Base-by-base conservation (phyloP, 1,139 yeast genomes). In the Yamadazyma jaroonii region DNA sequence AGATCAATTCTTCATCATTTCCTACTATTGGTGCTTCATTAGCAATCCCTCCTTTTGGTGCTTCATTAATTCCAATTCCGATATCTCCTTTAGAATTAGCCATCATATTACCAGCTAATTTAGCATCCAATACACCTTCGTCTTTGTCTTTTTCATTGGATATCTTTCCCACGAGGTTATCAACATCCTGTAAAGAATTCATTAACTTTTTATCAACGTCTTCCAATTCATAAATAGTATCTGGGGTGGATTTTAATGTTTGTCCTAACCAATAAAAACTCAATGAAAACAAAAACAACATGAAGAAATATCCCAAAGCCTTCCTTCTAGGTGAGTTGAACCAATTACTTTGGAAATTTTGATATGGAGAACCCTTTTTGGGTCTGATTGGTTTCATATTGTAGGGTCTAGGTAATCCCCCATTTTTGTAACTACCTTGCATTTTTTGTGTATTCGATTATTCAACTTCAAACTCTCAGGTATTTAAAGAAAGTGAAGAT, bases 21-120 rank as follows among this genome's bases (percentile, higher is more conserved):
- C 75, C 76, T 2, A 70, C 76, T 2, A 68, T 44, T 9, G 72
- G 67, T 1, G 68, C 76, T 45, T 71, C 77, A 48, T 71, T 71
- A 28, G 75, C 77, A 36, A 69, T 58, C 2, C 77, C 77, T 3
- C 77, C 77, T 48, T 67, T 70, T n/a, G 77, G 76, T 3, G 77
- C 77, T 44, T 71, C 75, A 9, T 52, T 58, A 2, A 71, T 66
- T 3, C 74, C 76, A 28, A 56, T 44, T 1, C 74, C 75, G 34
- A 62, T 61, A 36, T 69, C 68, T 5, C 74, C 76, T 43, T 67
- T 66, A 6, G 73, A 61, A 9, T 68, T 69, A 32, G 59, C 55
- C 3, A 72, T 74, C 52, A 64, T 52, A 46, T 69, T 69, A 9
- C 56, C 66, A 0, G 75, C 74, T 52, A 71, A 64, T 26, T 61